These are phyloP conservation scores for Cinnamomum micranthum DNA, from an alignment of 164 flowering plant genomes.

Conservation along the genomic window DNA sequence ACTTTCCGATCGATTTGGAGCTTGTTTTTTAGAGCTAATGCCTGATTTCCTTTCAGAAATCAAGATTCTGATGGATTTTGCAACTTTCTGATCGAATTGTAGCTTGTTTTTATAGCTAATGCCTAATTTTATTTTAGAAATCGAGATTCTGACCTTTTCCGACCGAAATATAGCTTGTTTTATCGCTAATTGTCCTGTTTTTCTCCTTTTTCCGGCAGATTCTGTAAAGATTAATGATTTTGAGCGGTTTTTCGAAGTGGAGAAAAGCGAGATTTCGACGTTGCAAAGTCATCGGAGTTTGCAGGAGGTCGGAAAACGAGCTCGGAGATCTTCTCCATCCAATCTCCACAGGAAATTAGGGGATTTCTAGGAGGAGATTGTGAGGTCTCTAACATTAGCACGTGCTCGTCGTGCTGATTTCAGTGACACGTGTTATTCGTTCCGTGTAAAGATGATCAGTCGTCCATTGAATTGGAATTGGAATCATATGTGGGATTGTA, in stretches of 20 bases:
- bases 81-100: no score
- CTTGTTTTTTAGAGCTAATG: no score
- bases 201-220: not conserved
- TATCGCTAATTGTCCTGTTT: not conserved
- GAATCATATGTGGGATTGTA: not conserved
- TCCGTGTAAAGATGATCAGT: not conserved
- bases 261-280: conserved; percentile 36
- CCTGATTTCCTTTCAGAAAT: no score
- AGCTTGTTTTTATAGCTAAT: no score
- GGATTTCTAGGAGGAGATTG: conserved; percentile 27
- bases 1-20: no score
- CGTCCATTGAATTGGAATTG: not conserved
- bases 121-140: no score
- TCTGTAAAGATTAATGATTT: not conserved
- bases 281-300: conserved; percentile 45
- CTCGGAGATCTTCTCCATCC: conserved; percentile 17
- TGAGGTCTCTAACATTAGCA: not conserved
- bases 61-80: not conserved
- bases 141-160: not conserved
- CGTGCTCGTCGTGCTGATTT: not conserved
- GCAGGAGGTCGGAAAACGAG: conserved; percentile 24
- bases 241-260: conserved; percentile 15
- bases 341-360: conserved; percentile 38
- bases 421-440: not conserved
- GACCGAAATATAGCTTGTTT: not conserved